A percentile compares a stretch with the other conserved stretches of the same genome.
Evolutionary conservation across 768 basidiomycete genomes (phyloP).

Genomic region (Agaricus sinodeliciosus): DNA sequence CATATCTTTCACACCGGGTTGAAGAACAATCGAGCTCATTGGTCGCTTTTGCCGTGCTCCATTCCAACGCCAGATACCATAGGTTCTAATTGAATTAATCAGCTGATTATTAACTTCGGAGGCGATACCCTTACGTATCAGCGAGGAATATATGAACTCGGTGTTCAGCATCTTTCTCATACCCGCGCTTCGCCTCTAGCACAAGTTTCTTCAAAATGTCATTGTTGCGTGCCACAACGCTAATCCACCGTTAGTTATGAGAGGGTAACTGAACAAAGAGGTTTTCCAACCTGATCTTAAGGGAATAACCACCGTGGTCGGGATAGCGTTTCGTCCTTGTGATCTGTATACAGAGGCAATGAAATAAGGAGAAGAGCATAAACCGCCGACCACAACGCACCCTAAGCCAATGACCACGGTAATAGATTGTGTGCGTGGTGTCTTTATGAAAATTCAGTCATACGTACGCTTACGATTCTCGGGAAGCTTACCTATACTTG

Average conservation of each 20-base stretch:
- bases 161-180: slow-evolving; percentile 87
- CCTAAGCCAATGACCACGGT: slow-evolving; percentile 83
- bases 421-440: slow-evolving; percentile 85
- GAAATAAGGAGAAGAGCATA: background rate
- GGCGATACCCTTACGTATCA: slow-evolving; percentile 59
- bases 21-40: slow-evolving; percentile 88
- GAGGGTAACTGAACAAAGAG: background rate
- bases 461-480: slow-evolving; percentile 11
- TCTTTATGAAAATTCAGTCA: slow-evolving; percentile 34
- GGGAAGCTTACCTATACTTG: slow-evolving; percentile 56
- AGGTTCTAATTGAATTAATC: slow-evolving; percentile 36
- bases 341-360: slow-evolving; percentile 38
- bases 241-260: slow-evolving; percentile 22
- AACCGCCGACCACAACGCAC: slow-evolving; percentile 33
- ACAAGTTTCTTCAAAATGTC: slow-evolving; percentile 85
- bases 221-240: slow-evolving; percentile 84
- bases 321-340: slow-evolving; percentile 73
- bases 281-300: slow-evolving; percentile 67
- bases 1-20: slow-evolving; percentile 89
- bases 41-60: slow-evolving; percentile 85
- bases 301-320: slow-evolving; percentile 65
- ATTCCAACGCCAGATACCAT: slow-evolving; percentile 82
- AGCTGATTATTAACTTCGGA: slow-evolving; percentile 11
- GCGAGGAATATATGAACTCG: slow-evolving; percentile 87
- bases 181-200: slow-evolving; percentile 80